Evolutionary conservation across 2,329 filamentous ascomycete genomes (phyloP), one percentile per base, ranked within the genome.

Genomic region (Colletotrichum trifolii): DNA sequence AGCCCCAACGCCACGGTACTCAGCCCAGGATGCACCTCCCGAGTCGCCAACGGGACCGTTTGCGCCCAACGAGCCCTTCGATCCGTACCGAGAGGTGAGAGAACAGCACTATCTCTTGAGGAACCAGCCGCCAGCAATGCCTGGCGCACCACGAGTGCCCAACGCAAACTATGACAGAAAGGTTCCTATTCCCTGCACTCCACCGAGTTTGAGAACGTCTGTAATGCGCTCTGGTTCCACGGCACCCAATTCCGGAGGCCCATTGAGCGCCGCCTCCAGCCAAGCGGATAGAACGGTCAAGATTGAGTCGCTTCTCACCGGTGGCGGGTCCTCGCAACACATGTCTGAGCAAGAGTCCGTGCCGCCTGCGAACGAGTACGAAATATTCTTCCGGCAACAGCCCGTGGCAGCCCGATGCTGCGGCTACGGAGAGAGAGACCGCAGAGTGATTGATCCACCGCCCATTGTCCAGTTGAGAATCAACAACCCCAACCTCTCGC

Each of bases 401-500:
- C 92, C 92, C 8, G 82, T 88, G 15, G 91, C 91, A 1, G 92
- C 92, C 57, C 85, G 92, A 70, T 92, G 91, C 46, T 96, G 92
- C 72, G 92, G 92, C 1, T 95, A 94, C 74, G 92, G 92, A 66
- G 92, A 95, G 76, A 85, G 92, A 68, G 92, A 96, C 73, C 87
- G 92, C 43, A 86, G 92, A 67, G 91, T 94, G 13, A 92, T 96
- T 68, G 92, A 96, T 73, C 92, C 92, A 45, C 92, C 92, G 2
- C 92, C 92, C 12, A 95, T 96, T 72, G 86, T 96, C 25, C 89
- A 95, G 73, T 85, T 95, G 50, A 81, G 83, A 35, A 86, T 93
- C 60, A 86, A 87, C 55, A 85, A 90, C 67, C 82, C 85, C 1
- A 80, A 74, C 17, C 73, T 84, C 34, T 82, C 86, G 10, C 77